Evolutionary conservation across 805 yeast species (phyloP).

Genomic region (Sporopachydermia quercuum): DNA sequence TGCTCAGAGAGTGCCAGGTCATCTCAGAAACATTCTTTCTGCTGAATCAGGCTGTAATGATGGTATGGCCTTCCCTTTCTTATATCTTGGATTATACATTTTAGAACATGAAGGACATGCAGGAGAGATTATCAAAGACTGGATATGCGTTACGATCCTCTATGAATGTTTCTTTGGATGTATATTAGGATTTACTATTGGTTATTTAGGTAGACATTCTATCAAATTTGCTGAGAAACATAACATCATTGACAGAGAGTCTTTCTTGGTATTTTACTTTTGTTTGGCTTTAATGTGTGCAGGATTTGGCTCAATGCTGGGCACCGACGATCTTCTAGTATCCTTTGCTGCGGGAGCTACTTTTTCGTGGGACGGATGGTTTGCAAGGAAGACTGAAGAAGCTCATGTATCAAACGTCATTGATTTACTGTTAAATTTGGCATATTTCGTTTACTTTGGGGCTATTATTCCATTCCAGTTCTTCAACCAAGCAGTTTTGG

Average conservation of each 20-base stretch:
- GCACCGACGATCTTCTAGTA: slow-evolving; percentile 78
- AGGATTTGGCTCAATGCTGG: slow-evolving; percentile 77
- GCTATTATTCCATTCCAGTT: slow-evolving; percentile 81
- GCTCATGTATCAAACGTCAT: slow-evolving; percentile 83
- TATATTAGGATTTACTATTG: slow-evolving; percentile 56
- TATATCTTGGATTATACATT: slow-evolving; percentile 50
- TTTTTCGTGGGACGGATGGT: slow-evolving; percentile 89
- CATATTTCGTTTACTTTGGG: slow-evolving; percentile 83
- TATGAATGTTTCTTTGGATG: slow-evolving; percentile 78
- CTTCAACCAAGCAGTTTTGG: slow-evolving; percentile 46
- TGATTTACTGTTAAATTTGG: slow-evolving; percentile 66
- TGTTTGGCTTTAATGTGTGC: slow-evolving; percentile 74
- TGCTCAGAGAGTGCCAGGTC: slow-evolving; percentile 88
- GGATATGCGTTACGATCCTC: slow-evolving; percentile 62
- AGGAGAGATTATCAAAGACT: slow-evolving; percentile 58
- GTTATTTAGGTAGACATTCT: slow-evolving; percentile 52
- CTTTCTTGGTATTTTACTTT: slow-evolving; percentile 73
- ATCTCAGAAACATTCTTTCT: slow-evolving; percentile 63
- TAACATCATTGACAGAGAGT: slow-evolving; percentile 71
- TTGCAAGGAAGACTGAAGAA: slow-evolving; percentile 68
- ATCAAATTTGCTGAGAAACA: slow-evolving; percentile 60
- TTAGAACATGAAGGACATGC: slow-evolving; percentile 52
- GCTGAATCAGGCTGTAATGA: slow-evolving; percentile 90
- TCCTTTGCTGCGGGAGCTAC: slow-evolving; percentile 91
- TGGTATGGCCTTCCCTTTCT: slow-evolving; percentile 93